A percentile compares a stretch with the other conserved stretches of the same genome.
phyloP scores from a whole-genome alignment of 805 yeast species.

The Candida sithepensis region DNA sequence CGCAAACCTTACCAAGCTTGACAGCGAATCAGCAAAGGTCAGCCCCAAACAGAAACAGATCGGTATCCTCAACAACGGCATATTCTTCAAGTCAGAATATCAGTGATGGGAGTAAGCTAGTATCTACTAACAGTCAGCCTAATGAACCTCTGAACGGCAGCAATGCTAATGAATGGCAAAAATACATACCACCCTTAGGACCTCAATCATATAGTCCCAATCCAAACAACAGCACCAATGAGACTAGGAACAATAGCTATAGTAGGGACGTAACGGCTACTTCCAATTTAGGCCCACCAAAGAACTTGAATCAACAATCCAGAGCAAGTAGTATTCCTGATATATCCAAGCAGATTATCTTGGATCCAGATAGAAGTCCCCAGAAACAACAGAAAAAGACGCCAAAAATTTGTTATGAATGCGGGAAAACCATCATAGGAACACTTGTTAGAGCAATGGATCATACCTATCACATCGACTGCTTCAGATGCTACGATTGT shows the following conservation, averaged over 20 bases:
- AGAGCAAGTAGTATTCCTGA: conserved; percentile 15
- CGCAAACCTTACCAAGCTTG: neutral
- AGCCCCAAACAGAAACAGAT: neutral
- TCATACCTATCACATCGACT: conserved; percentile 76
- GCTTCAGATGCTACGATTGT: conserved; percentile 87
- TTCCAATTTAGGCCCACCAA: neutral
- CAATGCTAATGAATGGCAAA: neutral
- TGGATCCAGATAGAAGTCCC: neutral
- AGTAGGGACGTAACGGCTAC: neutral
- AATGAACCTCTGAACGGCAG: neutral
- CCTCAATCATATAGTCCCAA: conserved; percentile 15
- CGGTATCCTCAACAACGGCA: neutral
- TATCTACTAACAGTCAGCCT: neutral
- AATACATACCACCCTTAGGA: neutral
- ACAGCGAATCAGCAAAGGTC: neutral
- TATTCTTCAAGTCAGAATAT: neutral
- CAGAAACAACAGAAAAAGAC: conserved; percentile 18
- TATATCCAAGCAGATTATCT: neutral
- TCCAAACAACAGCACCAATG: conserved; percentile 24
- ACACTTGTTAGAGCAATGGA: conserved; percentile 84
- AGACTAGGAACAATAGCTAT: conserved; percentile 9
- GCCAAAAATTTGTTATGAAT: conserved; percentile 45
- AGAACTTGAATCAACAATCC: conserved; percentile 1
- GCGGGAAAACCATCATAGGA: conserved; percentile 55
- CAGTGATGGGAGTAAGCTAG: neutral